Evolutionary conservation across 2,329 filamentous ascomycete genomes (phyloP).

Genomic region (Beauveria bassiana): DNA sequence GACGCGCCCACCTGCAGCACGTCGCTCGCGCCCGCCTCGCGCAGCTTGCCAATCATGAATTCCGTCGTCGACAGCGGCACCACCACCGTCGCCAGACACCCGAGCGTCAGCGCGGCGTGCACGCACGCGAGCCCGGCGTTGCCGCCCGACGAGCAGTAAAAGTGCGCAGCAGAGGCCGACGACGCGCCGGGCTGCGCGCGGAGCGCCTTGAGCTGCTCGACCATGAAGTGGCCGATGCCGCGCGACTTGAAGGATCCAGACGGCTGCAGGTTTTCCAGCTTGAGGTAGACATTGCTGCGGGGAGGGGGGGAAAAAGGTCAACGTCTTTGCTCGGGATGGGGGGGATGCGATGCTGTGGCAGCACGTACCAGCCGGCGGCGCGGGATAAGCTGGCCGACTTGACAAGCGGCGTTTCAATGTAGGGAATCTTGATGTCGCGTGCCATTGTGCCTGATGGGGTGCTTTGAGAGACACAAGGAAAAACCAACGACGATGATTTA

Average conservation of each 20-base stretch:
- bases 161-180: constrained; percentile 36
- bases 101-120: constrained; percentile 57
- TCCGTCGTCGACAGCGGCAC: constrained; percentile 58
- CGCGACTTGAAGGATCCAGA: constrained; percentile 78
- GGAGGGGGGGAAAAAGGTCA: background rate
- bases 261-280: constrained; percentile 75
- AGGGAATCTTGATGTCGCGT: constrained; percentile 34
- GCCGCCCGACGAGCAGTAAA: constrained; percentile 67
- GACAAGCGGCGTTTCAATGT: constrained; percentile 61
- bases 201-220: constrained; percentile 31
- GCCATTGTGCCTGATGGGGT: background rate
- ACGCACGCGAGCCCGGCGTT: constrained; percentile 76
- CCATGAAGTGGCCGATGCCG: constrained; percentile 65
- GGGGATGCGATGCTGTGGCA: background rate
- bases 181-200: constrained; percentile 8
- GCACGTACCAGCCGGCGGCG: constrained; percentile 56
- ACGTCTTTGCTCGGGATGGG: background rate
- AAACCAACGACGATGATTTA: background rate
- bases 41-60: constrained; percentile 61
- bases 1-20: constrained; percentile 59
- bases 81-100: constrained; percentile 60
- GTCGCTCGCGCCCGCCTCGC: constrained; percentile 49
- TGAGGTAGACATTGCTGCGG: constrained; percentile 65
- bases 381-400: constrained; percentile 57
- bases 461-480: background rate